Conservation (phyloP, 2,329 filamentous ascomycete genomes). For the Ophiostoma populinum region DNA sequence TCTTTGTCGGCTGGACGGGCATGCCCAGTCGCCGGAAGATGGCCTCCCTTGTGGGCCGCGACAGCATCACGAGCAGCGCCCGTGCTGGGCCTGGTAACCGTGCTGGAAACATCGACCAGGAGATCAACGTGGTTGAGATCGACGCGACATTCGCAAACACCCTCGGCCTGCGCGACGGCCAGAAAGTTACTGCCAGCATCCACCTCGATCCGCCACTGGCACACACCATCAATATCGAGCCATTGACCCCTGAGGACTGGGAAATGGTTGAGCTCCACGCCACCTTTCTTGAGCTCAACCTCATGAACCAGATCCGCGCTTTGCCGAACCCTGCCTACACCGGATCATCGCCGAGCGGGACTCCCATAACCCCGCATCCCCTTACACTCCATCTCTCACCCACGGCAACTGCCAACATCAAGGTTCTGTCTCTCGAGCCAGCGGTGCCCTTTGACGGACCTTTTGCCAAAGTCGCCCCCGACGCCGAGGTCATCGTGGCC, state of each 20-base stretch:
- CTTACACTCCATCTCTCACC: conserved; percentile 86
- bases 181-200: conserved; percentile 54
- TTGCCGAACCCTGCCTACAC: conserved; percentile 65
- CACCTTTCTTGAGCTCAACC: conserved; percentile 84
- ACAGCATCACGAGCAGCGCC: conserved; percentile 20
- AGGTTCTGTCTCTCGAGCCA: conserved; percentile 68
- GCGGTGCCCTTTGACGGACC: conserved; percentile 46
- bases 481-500: conserved; percentile 93
- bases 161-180: conserved; percentile 62
- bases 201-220: conserved; percentile 83
- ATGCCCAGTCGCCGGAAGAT: conserved; percentile 85
- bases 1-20: conserved; percentile 91
- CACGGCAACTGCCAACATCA: conserved; percentile 86
- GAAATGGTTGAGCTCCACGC: conserved; percentile 97
- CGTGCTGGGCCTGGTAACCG: conserved; percentile 18
- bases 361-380: conserved; percentile 41
- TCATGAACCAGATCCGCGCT: conserved; percentile 81
- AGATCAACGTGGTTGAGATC: conserved; percentile 63
- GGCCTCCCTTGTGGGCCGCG: conserved; percentile 53
- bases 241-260: conserved; percentile 89
- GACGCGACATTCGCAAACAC: conserved; percentile 70
- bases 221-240: conserved; percentile 93
- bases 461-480: conserved; percentile 84
- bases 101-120: conserved; percentile 42
- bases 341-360: conserved; percentile 28